Conservation (phyloP, 768 basidiomycete genomes). For the Russula compacta region DNA sequence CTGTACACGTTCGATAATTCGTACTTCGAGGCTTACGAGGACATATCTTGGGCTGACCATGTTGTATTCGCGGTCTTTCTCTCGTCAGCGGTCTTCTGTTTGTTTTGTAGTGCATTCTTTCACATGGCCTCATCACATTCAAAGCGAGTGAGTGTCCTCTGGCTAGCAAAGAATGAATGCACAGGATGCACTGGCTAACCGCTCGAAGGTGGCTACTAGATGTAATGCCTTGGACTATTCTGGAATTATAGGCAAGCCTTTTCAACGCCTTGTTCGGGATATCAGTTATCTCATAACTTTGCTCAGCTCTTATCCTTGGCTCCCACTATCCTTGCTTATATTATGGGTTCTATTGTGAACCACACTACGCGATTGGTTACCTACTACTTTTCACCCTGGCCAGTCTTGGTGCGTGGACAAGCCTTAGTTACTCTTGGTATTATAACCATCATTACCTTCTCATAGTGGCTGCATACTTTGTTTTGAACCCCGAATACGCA, state of each 20-base stretch:
- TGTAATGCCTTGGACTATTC: conserved; percentile 69
- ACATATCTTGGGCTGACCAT: conserved; percentile 52
- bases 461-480: conserved; percentile 61
- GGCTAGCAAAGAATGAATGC: neutral
- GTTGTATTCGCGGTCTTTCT: conserved; percentile 59
- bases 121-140: conserved; percentile 74
- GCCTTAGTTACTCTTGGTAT: neutral
- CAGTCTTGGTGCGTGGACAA: conserved; percentile 45
- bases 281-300: conserved; percentile 3
- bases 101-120: conserved; percentile 60
- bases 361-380: conserved; percentile 45
- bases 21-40: conserved; percentile 42
- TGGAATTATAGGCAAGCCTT: conserved; percentile 57
- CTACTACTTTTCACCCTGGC: conserved; percentile 40
- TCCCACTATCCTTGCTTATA: conserved; percentile 71
- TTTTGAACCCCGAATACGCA: conserved; percentile 69
- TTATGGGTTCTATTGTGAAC: conserved; percentile 69
- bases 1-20: conserved; percentile 43
- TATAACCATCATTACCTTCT: neutral
- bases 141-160: conserved; percentile 37
- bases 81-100: conserved; percentile 60
- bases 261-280: conserved; percentile 4
- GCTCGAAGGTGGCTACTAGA: conserved; percentile 41
- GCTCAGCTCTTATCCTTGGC: conserved; percentile 56
- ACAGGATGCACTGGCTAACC: neutral